Conservation (phyloP, 2,329 filamentous ascomycete genomes). For the Fusarium ambrosium region DNA sequence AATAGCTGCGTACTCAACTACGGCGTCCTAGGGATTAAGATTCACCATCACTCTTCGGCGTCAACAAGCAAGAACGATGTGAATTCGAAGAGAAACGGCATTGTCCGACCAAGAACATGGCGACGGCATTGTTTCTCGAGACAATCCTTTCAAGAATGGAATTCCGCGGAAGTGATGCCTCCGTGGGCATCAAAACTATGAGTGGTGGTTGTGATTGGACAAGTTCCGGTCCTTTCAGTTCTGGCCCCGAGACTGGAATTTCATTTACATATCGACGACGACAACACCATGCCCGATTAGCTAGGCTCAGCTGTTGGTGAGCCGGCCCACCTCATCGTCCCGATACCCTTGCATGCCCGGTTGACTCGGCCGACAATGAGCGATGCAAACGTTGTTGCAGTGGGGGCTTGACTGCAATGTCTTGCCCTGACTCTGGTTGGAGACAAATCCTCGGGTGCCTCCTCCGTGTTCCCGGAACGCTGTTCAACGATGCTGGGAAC, state of each 20-base stretch:
- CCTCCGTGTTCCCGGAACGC: background rate
- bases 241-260: constrained; percentile 35
- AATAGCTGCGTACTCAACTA: background rate
- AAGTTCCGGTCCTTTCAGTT: constrained; percentile 15
- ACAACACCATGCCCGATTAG: constrained; percentile 13
- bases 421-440: constrained; percentile 3
- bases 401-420: constrained; percentile 5
- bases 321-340: background rate
- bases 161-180: background rate
- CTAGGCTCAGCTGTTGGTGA: background rate
- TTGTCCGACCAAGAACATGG: background rate
- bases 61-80: background rate
- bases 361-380: constrained; percentile 22
- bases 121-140: background rate
- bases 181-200: background rate
- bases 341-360: background rate
- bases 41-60: background rate
- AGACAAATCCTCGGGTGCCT: constrained; percentile 8
- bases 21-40: background rate
- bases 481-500: background rate
- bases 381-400: constrained; percentile 14
- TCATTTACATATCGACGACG: constrained; percentile 10
- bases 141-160: background rate
- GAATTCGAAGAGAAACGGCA: background rate
- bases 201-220: background rate